These are phyloP conservation scores for Maudiozyma serrabonitensis DNA, from an alignment of 805 yeast species.

Conservation along the genomic window DNA sequence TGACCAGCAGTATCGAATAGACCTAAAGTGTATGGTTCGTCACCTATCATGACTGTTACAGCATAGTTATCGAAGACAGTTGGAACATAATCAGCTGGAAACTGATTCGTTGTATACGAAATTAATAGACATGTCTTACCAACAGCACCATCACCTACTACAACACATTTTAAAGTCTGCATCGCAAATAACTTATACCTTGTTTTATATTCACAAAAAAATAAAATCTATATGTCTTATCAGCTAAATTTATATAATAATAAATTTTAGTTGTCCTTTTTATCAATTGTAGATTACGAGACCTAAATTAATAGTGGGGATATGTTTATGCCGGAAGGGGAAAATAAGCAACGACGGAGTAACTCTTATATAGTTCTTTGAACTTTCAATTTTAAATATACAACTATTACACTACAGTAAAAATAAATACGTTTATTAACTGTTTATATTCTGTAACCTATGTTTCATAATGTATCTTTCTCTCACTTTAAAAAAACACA, in stretches of 20 bases:
- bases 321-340: too few species aligned
- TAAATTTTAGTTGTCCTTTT: background rate
- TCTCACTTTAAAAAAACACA: background rate
- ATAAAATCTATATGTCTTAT: too few species aligned
- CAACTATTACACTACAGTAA: too few species aligned
- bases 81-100: constrained; percentile 97
- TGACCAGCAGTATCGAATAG: constrained; percentile 98
- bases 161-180: constrained; percentile 81
- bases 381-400: too few species aligned
- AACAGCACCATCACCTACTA: constrained; percentile 99
- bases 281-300: background rate
- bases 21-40: constrained; percentile 96
- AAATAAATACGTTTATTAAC: too few species aligned
- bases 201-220: background rate
- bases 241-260: too few species aligned
- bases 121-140: constrained; percentile 95
- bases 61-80: constrained; percentile 97
- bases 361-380: too few species aligned
- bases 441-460: background rate
- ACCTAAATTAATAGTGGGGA: background rate
- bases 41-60: constrained; percentile 92
- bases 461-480: background rate
- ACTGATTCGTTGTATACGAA: constrained; percentile 92
- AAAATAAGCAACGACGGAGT: too few species aligned
- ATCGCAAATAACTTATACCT: constrained; percentile 14